Base-by-base conservation (phyloP, 371 early-diverging fungal species). In the Syncephalastrum monosporum region DNA sequence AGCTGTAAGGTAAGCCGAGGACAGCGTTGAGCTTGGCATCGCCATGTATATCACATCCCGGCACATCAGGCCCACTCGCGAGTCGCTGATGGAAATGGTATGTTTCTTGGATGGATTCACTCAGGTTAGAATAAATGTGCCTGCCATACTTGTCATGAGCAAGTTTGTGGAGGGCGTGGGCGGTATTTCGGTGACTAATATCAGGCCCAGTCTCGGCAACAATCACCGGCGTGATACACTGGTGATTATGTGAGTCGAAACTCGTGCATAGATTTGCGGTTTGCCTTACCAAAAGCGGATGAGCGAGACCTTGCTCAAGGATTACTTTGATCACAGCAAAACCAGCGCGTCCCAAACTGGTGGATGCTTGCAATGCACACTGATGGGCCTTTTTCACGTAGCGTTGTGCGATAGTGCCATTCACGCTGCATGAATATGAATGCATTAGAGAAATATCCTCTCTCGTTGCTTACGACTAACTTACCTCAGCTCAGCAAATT, bases 291-390 rank as follows among this genome's bases (percentile, higher is more conserved):
- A 88, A 63, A 3, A 91, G 80, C 19, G 97, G 96, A 70, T 94
- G 95, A 3, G 89, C 94, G 13, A 94, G 75, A 0, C 95, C 95
- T 60, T 93, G 94, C 52, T 89, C 84, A 16, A 93, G 65, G 23
- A 93, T 86, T 3, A 87, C 69, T 3, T 81, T 70, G 0, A 95
- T 72, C 0, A 92, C 89, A 51, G 93, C 92, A 60, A 95, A 90
- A 0, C 92, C 89, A 3, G 82, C 71, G 21, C 69, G 69, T 16
- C 86, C 81, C 14, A 91, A 64, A 14, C 64, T 53, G 5, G 53
- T 53, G 17, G 82, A 75, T 15, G 60, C 54, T 16, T 62, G 58
- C 38, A 94, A 72, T 16, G 90, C 79, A 46, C 88, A 89, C n/a
- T 79, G 68, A 10, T 94, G 69, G 16, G 96, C 84, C 4, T 82